Conservation (phyloP, 805 yeast genomes). For the Monosporozyma aquatica region DNA sequence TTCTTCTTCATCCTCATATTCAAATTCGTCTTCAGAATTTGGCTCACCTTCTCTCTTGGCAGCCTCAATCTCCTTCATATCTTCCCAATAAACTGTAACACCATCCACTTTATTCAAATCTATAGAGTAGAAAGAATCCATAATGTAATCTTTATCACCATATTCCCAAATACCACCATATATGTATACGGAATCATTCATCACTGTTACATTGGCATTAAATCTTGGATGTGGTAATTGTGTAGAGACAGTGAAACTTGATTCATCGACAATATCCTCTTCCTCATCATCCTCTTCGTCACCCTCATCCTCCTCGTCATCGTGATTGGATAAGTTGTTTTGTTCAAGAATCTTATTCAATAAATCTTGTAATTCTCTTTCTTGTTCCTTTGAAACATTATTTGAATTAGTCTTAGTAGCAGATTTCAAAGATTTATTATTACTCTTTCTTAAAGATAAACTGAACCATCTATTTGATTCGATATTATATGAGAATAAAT, state of each 20-base stretch:
- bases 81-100: conserved; percentile 83
- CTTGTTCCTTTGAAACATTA: conserved; percentile 42
- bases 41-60: conserved; percentile 43
- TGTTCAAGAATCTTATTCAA: conserved; percentile 64
- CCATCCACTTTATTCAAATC: conserved; percentile 86
- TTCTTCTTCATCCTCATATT: conserved; percentile 63
- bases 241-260: conserved; percentile 31
- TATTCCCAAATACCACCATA: conserved; percentile 87
- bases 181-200: conserved; percentile 73
- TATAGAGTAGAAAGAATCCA: conserved; percentile 79
- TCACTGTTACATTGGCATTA: conserved; percentile 76
- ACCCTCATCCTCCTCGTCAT: conserved; percentile 33
- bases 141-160: conserved; percentile 75
- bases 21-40: conserved; percentile 56
- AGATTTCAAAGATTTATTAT: conserved; percentile 29
- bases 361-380: conserved; percentile 74
- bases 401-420: conserved; percentile 39
- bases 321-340: conserved; percentile 58
- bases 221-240: conserved; percentile 82
- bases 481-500: conserved; percentile 68
- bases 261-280: conserved; percentile 21
- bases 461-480: conserved; percentile 87
- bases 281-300: conserved; percentile 29
- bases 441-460: conserved; percentile 27
- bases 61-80: conserved; percentile 45